phyloP scores from a whole-genome alignment of 1,284 basidiomycete genomes.

The Pyrrhoderma lamaoense region DNA sequence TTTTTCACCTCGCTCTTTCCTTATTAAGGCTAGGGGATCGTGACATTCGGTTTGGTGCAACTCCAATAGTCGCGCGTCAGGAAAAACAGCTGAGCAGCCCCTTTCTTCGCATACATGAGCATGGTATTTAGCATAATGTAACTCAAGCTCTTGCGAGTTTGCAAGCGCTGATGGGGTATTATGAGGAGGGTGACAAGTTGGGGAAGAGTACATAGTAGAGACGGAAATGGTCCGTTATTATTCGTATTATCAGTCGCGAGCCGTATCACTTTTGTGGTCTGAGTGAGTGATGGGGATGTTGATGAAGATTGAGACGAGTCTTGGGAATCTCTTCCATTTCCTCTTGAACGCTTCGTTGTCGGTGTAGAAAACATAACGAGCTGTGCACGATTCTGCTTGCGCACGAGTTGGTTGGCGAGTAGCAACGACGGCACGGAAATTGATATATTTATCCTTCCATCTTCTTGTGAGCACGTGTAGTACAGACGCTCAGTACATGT shows the following conservation, averaged over 20 bases:
- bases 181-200: conserved; percentile 66
- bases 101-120: conserved; percentile 69
- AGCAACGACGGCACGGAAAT: too few relatives aligned
- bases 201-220: conserved; percentile 71
- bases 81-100: conserved; percentile 78
- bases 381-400: too few relatives aligned
- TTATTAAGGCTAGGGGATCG: conserved; percentile 68
- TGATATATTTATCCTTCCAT: too few relatives aligned
- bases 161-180: conserved; percentile 49
- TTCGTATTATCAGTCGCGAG: neutral
- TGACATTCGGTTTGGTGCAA: conserved; percentile 87
- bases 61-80: conserved; percentile 68
- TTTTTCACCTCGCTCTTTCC: conserved; percentile 78
- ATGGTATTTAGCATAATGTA: conserved; percentile 78
- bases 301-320: conserved; percentile 6
- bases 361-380: neutral
- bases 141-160: conserved; percentile 60
- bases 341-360: conserved; percentile 7
- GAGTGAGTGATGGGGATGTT: neutral
- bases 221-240: conserved; percentile 17
- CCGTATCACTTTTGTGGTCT: conserved; percentile 7
- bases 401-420: too few relatives aligned
- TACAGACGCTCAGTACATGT: too few relatives aligned
- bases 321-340: neutral
- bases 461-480: too few relatives aligned